Evolutionary conservation across 805 yeast genomes (phyloP).

Genomic region (Candida michaelii): DNA sequence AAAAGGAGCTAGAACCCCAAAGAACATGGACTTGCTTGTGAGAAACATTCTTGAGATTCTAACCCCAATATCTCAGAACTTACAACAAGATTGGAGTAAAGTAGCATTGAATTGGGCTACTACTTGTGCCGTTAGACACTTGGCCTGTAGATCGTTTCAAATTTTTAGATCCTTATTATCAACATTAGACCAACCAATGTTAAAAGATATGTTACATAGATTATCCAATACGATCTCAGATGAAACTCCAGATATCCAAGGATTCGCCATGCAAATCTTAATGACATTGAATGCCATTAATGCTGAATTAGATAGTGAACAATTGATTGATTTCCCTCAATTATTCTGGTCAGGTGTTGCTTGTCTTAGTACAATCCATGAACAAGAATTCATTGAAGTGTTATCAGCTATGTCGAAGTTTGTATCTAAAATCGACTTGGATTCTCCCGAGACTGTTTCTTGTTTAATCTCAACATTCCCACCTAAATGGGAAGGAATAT

Average conservation of each 20-base stretch:
- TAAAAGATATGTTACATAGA: constrained; percentile 90
- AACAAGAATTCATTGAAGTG: constrained; percentile 88
- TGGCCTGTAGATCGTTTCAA: constrained; percentile 96
- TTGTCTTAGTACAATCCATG: constrained; percentile 84
- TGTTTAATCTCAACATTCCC: constrained; percentile 87
- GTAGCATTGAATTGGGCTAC: constrained; percentile 92
- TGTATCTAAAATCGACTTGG: constrained; percentile 81
- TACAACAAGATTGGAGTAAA: constrained; percentile 84
- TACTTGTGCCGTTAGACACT: constrained; percentile 92
- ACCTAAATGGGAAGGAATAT: constrained; percentile 91
- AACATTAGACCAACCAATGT: constrained; percentile 80
- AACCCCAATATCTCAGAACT: constrained; percentile 41
- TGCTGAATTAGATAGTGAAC: constrained; percentile 77
- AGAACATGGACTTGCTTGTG: constrained; percentile 75
- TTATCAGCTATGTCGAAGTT: constrained; percentile 79
- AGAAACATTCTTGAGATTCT: constrained; percentile 63
- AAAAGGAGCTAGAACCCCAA: constrained; percentile 79
- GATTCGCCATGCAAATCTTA: constrained; percentile 93
- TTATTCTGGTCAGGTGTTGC: constrained; percentile 95
- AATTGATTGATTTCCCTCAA: constrained; percentile 85
- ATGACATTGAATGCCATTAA: constrained; percentile 94
- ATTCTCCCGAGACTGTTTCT: constrained; percentile 80
- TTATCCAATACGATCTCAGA: constrained; percentile 92
- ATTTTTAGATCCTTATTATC: constrained; percentile 82
- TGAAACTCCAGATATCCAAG: constrained; percentile 85